Evolutionary conservation across 805 yeast species (phyloP).

Genomic region (Saturnispora zaruensis): DNA sequence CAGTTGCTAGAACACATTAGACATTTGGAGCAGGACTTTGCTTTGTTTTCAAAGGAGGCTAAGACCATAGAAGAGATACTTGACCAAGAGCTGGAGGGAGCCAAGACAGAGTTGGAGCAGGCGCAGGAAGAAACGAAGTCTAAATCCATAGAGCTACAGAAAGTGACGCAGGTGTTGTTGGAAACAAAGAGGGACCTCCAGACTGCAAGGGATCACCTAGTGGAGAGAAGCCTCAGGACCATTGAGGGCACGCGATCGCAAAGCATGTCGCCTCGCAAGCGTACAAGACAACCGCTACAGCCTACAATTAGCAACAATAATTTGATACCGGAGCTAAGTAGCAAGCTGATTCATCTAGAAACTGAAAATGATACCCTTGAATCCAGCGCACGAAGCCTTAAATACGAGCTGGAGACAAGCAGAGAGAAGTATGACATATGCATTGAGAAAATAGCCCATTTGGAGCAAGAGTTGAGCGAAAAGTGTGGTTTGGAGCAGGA

Average conservation of each 20-base stretch:
- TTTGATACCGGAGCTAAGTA: conserved; percentile 1
- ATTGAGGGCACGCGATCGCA: neutral
- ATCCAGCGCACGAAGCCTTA: conserved; percentile 16
- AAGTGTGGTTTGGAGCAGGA: neutral
- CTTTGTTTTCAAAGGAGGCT: conserved; percentile 17
- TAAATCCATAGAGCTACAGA: conserved; percentile 4
- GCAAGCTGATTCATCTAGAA: conserved; percentile 18
- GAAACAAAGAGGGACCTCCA: conserved; percentile 10
- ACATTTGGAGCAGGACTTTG: conserved; percentile 19
- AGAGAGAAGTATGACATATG: conserved; percentile 15
- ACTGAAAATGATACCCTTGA: conserved; percentile 21
- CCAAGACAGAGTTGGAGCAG: conserved; percentile 3
- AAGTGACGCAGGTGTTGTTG: conserved; percentile 1
- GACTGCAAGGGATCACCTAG: conserved; percentile 3
- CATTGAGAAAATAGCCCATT: conserved; percentile 20
- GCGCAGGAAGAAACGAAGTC: neutral
- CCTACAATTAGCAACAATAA: neutral
- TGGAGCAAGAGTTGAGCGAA: conserved; percentile 16
- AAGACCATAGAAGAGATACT: conserved; percentile 21
- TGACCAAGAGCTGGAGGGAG: conserved; percentile 17
- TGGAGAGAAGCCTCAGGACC: neutral
- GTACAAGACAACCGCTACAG: conserved; percentile 3
- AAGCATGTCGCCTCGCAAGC: conserved; percentile 6
- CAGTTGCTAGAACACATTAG: neutral
- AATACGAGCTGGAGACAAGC: conserved; percentile 7